phyloP scores from a whole-genome alignment of 2,329 filamentous ascomycete species.

The Plectosphaerella sp. region DNA sequence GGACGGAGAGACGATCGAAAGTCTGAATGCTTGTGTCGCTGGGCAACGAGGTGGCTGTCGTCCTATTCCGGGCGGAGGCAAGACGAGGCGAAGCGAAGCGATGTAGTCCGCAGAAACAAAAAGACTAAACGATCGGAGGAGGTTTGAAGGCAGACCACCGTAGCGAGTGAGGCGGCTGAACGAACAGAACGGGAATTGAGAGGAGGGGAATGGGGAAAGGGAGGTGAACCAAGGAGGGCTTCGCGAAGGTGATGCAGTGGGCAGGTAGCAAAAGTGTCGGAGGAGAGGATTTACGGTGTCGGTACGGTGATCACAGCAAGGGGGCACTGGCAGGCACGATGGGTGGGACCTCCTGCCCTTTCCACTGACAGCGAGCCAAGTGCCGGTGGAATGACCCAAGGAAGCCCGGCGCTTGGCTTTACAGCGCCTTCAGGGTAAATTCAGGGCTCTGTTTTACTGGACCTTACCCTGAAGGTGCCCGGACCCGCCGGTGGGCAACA shows the following conservation, averaged over 20 bases:
- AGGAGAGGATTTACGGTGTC: constrained; percentile 8
- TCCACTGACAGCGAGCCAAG: too few relatives aligned
- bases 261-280: not conserved
- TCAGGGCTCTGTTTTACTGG: too few relatives aligned
- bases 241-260: not conserved
- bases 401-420: too few relatives aligned
- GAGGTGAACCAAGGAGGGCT: constrained; percentile 1
- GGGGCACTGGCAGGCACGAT: too few relatives aligned
- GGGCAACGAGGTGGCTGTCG: constrained; percentile 8
- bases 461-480: too few relatives aligned
- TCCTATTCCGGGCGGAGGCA: not conserved
- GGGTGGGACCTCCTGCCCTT: too few relatives aligned
- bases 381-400: too few relatives aligned
- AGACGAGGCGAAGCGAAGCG: constrained; percentile 8
- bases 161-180: constrained; percentile 53
- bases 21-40: not conserved
- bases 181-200: constrained; percentile 17
- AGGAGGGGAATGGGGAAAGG: not conserved
- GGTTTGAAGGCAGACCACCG: constrained; percentile 36
- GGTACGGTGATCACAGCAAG: too few relatives aligned
- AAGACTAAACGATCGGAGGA: constrained; percentile 26
- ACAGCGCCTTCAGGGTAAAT: too few relatives aligned
- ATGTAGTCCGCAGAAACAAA: constrained; percentile 1
- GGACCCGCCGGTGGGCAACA: too few relatives aligned
- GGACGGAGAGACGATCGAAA: too few relatives aligned